Percentiles rank a stretch among this genome's conserved stretches.
These are phyloP conservation scores for Croton setiger DNA, from an alignment of 441 rosid species.

Conservation along the genomic window DNA sequence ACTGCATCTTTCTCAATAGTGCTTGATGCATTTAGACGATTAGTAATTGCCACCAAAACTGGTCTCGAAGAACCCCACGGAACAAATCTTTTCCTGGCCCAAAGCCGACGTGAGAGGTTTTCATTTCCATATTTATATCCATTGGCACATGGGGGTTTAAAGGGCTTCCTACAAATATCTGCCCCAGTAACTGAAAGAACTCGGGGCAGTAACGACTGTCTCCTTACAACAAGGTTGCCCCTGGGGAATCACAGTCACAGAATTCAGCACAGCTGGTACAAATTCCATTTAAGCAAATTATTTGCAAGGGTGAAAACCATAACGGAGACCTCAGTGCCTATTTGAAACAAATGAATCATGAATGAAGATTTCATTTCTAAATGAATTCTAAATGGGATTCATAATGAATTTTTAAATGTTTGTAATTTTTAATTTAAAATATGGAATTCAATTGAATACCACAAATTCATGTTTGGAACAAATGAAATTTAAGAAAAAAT, in stretches of 20 bases:
- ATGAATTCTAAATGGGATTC: too few relatives aligned
- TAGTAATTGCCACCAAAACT: conserved; percentile 43
- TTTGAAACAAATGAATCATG: too few relatives aligned
- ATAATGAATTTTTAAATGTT: too few relatives aligned
- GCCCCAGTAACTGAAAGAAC: conserved; percentile 84
- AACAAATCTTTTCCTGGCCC: conserved; percentile 83
- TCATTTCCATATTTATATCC: conserved; percentile 58
- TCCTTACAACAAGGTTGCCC: conserved; percentile 77
- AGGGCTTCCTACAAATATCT: conserved; percentile 88
- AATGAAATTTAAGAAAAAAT: too few relatives aligned
- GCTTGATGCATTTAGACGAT: conserved; percentile 27
- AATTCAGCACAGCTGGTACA: neutral
- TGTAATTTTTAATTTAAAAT: too few relatives aligned
- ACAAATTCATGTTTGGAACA: too few relatives aligned
- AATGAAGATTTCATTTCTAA: too few relatives aligned
- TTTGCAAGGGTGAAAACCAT: neutral
- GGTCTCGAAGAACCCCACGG: conserved; percentile 92
- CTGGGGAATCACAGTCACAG: conserved; percentile 32
- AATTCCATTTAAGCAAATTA: neutral
- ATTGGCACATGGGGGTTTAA: conserved; percentile 75
- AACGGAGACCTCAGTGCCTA: neutral
- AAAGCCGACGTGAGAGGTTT: conserved; percentile 78
- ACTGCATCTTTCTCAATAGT: conserved; percentile 34
- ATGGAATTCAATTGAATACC: too few relatives aligned
- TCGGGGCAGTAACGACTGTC: conserved; percentile 84